A percentile compares a stretch with the other conserved stretches of the same genome.
phyloP scores from a whole-genome alignment of 495 filamentous ascomycete species.

The Schizothecium vesticola region DNA sequence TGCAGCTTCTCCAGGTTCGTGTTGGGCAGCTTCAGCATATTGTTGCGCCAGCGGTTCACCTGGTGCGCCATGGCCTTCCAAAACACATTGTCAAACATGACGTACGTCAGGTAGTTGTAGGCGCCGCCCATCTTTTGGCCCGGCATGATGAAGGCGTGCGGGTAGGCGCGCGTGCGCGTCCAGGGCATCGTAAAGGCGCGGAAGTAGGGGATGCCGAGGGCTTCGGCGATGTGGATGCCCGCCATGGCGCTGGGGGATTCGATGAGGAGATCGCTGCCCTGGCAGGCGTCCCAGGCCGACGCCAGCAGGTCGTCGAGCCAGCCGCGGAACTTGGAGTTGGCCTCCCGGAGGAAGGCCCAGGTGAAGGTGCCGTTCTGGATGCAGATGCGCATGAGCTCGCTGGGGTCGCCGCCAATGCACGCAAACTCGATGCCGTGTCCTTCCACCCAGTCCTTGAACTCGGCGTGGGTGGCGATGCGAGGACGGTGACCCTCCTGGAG shows the following conservation, averaged over 20 bases:
- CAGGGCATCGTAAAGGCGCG: conserved; percentile 98
- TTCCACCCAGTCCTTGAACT: conserved; percentile 85
- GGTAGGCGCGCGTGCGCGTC: conserved; percentile 92
- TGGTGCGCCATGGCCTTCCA: conserved; percentile 91
- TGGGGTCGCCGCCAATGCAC: conserved; percentile 83
- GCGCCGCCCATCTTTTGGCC: conserved; percentile 89
- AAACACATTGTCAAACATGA: conserved; percentile 95
- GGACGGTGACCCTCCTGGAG: conserved; percentile 81
- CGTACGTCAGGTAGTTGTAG: conserved; percentile 93
- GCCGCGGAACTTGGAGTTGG: conserved; percentile 80
- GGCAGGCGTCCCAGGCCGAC: conserved; percentile 80
- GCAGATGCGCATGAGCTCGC: conserved; percentile 90
- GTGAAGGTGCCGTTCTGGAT: conserved; percentile 98
- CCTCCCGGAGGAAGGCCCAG: conserved; percentile 80
- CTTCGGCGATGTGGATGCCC: conserved; percentile 98
- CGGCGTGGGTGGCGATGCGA: conserved; percentile 84
- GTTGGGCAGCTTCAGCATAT: conserved; percentile 65
- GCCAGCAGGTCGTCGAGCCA: conserved; percentile 87
- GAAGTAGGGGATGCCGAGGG: conserved; percentile 90
- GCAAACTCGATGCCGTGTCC: conserved; percentile 90
- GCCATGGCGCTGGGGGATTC: conserved; percentile 97
- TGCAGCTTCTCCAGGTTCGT: conserved; percentile 90
- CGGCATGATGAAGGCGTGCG: conserved; percentile 94
- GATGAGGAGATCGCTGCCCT: conserved; percentile 84
- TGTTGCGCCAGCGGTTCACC: conserved; percentile 89